phyloP scores from a whole-genome alignment of 2,329 filamentous ascomycete genomes.

The Spiromastix sp. region DNA sequence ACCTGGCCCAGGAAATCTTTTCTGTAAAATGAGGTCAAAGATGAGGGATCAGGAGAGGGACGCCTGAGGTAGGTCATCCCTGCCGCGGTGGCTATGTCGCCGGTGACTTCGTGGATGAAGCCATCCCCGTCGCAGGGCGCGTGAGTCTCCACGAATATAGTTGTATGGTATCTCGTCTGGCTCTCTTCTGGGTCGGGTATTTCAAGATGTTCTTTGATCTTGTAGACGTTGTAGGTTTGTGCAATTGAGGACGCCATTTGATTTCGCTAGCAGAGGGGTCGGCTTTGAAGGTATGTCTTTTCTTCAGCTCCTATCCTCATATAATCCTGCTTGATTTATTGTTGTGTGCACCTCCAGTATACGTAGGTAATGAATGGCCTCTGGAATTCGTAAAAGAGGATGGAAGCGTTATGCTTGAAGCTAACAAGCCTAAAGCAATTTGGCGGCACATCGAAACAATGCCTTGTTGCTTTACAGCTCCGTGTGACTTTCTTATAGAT shows the following conservation, averaged over 20 bases:
- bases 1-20: slow-evolving; percentile 5
- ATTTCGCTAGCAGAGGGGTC: too few relatives aligned
- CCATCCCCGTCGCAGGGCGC: slow-evolving; percentile 10
- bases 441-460: too few relatives aligned
- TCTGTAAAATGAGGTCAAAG: slow-evolving; percentile 1
- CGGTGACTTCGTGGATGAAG: slow-evolving; percentile 7
- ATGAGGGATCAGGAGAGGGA: background rate
- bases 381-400: too few relatives aligned
- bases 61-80: slow-evolving; percentile 6
- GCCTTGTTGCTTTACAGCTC: too few relatives aligned
- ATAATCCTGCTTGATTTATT: too few relatives aligned
- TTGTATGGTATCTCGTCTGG: slow-evolving; percentile 6
- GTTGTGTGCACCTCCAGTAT: background rate
- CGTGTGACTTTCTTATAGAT: too few relatives aligned
- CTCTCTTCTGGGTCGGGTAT: slow-evolving; percentile 7
- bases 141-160: slow-evolving; percentile 2
- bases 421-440: too few relatives aligned
- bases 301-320: too few relatives aligned
- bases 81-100: slow-evolving; percentile 5
- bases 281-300: too few relatives aligned
- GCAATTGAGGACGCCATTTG: background rate
- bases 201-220: slow-evolving; percentile 5
- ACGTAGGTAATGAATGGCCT: background rate
- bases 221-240: slow-evolving; percentile 4
- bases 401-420: too few relatives aligned